These are phyloP conservation scores for Fraxinus albicans DNA, from an alignment of 305 asterid species.

Conservation along the genomic window DNA sequence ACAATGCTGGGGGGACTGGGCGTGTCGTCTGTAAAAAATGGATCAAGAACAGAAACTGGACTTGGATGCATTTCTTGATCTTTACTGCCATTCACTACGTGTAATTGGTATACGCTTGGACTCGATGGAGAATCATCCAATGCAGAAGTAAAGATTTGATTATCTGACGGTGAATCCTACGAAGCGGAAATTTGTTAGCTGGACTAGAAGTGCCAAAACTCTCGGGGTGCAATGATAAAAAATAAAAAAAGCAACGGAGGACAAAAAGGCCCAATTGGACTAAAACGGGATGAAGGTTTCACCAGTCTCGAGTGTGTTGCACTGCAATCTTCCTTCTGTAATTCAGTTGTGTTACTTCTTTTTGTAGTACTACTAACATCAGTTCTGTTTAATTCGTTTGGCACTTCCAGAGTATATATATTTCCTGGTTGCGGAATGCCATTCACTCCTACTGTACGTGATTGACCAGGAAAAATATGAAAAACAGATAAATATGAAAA, in stretches of 20 bases:
- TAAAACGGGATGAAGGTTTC: conserved; percentile 20
- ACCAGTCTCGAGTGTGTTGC: conserved; percentile 32
- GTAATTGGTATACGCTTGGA: conserved; percentile 33
- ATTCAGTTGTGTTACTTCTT: conserved; percentile 9
- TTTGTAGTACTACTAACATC: conserved; percentile 19
- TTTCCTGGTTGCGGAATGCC: conserved; percentile 14
- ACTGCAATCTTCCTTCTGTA: conserved; percentile 30
- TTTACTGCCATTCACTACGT: conserved; percentile 35
- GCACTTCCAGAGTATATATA: conserved; percentile 11
- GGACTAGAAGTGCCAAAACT: background rate
- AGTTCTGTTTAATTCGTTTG: conserved; percentile 11
- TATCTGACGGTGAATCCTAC: conserved; percentile 49
- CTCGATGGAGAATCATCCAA: conserved; percentile 41
- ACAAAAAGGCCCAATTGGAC: background rate
- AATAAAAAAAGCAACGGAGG: background rate
- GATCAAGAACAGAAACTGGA: conserved; percentile 89
- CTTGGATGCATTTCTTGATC: conserved; percentile 68
- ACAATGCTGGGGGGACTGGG: conserved; percentile 49
- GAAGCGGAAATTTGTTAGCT: conserved; percentile 16
- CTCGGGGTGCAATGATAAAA: background rate
- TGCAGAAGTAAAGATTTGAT: conserved; percentile 41
- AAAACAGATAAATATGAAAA: conserved; percentile 12
- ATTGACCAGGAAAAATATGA: conserved; percentile 39
- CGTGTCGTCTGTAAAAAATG: conserved; percentile 51
- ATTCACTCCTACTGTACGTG: conserved; percentile 16